Base-by-base conservation (phyloP, 129 eudicot genomes). In the Pittosporum tobira region DNA sequence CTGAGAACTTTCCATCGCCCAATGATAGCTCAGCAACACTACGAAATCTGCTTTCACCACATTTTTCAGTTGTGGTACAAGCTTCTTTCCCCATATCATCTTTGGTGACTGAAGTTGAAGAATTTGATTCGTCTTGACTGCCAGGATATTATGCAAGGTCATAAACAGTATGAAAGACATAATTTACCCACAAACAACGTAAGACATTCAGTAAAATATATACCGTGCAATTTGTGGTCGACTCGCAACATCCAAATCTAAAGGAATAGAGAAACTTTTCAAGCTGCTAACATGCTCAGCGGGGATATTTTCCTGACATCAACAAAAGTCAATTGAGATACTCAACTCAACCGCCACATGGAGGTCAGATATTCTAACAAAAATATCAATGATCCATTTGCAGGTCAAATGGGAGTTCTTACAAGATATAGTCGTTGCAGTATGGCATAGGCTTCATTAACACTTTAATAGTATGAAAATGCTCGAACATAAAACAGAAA, bases 21-120 rank as follows among this genome's bases (percentile, higher is more conserved):
- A 49, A 9, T 57, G 87, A 83, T 61, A 93, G 65, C 51, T 87
- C 88, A 54, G 75, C 63, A 23, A 93, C 85, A 73, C 81, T 87
- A 58, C 82, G 88, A 64, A 87, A 87, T 9, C 62, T 83, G 63
- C 55, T 81, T 62, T 47, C 58, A 44, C 59, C 63, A 27, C 72
- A 61, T 68, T 76, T 79, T 51, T 59, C 71, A 20, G 56, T 44
- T 22, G 73, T 63, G 2, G 38, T 62, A 67, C 62, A 57, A 51
- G 75, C 37, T 71, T 65, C 71, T 46, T 70, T 63, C 24, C 67
- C 38, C 18, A 30, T 37, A 51, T 10, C 22, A 48, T 66, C 63
- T 51, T 57, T 68, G 51, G 61, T 36, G 40, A 51, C 67, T 48
- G 65, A 57, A 52, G 36, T 57, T 28, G 88, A 72, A 62, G 75